Evolutionary conservation across 805 yeast genomes (phyloP), one percentile per base, ranked within the genome.

Genomic region (Nakazawaea holstii): DNA sequence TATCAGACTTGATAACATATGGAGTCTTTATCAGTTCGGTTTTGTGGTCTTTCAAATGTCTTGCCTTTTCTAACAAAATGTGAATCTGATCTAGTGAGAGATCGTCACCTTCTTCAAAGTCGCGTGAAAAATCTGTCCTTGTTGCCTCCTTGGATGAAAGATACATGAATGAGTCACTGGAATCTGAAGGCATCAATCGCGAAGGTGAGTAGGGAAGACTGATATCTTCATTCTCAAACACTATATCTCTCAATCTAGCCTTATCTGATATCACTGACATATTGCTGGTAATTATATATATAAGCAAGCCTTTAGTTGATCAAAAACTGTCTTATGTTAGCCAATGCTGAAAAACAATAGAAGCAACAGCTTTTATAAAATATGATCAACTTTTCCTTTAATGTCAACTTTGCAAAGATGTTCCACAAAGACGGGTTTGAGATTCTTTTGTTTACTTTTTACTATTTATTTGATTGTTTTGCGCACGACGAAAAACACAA

Each of bases 111-210:
- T 14, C 40, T 13, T 17, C 35, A 15, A 15, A 20, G 26, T 28
- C 13, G n/a, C 17, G 9, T n/a, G 39, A 29, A 13, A 41, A 20
- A 17, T 36, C 32, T 8, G 46, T 13, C 14, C 17, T 9, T 17
- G 50, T 43, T 13, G 44, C 28, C 11, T 48, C 50, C 24, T 10
- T 27, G 8, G 50, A 48, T 8, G 50, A 41, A 2, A 43, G 35
- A 35, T 41, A 48, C 33, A 39, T 15, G 30, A 28, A 48, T 20
- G 50, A 48, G 11, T 48, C 50, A 24, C 29, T 45, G n/a, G 17
- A 8, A 11, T 30, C 26, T 17, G 44, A 17, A 8, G 14, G 30
- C 9, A 30, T 11, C 15, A 9, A 7, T 9, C n/a, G 7, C 8
- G 11, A 13, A 8, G 30, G 37, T 9, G 24, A 15, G 30, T 29